Percentiles rank a stretch among this genome's conserved stretches.
These are phyloP conservation scores for Vinca minor DNA, from an alignment of 257 asterid genomes.

Conservation along the genomic window DNA sequence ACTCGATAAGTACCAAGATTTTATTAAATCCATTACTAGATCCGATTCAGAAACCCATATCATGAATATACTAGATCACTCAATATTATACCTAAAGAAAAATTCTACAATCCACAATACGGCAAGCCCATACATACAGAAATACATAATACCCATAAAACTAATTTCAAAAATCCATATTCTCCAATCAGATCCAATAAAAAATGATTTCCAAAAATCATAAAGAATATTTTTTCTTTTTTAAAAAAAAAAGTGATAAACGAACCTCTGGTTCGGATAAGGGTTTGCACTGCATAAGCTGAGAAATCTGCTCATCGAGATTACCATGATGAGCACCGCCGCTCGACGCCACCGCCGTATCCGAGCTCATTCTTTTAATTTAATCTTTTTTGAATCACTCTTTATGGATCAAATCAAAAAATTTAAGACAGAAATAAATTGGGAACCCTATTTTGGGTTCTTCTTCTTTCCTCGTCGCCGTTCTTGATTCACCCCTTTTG, in stretches of 20 bases:
- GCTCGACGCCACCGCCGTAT: conserved; percentile 40
- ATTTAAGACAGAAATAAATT: too few species aligned
- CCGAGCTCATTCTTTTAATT: conserved; percentile 37
- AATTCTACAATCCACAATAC: background rate
- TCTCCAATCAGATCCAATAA: conserved; percentile 8
- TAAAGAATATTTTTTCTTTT: background rate
- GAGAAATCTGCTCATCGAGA: conserved; percentile 68
- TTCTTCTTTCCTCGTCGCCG: background rate
- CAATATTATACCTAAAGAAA: background rate
- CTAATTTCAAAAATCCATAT: conserved; percentile 6
- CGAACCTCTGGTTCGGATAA: conserved; percentile 68
- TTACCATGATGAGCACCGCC: conserved; percentile 45
- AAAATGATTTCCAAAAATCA: background rate
- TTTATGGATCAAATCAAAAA: background rate
- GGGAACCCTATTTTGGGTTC: conserved; percentile 14
- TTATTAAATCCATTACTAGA: background rate
- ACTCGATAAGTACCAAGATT: background rate
- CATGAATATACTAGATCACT: conserved; percentile 3
- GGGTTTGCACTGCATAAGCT: conserved; percentile 87
- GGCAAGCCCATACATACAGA: background rate
- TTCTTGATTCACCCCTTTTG: background rate
- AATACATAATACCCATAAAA: background rate
- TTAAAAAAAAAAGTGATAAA: background rate
- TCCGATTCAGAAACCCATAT: background rate
- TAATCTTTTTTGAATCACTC: background rate